Conservation (phyloP, 352 stramenopile species). For the Phytopythium mirpurense region DNA sequence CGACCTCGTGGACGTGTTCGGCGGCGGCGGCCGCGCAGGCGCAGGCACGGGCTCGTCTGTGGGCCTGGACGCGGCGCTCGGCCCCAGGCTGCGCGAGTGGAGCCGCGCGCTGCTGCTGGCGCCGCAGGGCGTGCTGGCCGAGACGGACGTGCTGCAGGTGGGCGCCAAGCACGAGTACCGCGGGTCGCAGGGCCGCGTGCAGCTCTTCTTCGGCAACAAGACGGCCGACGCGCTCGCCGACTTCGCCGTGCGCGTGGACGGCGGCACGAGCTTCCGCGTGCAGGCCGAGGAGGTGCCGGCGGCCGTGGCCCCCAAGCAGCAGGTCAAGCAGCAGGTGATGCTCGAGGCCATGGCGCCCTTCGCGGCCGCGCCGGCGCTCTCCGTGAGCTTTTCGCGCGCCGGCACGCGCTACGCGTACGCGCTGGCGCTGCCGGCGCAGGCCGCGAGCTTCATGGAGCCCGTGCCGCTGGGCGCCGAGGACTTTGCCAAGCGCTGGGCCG, state of each 20-base stretch:
- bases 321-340: conserved; percentile 91
- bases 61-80: conserved; percentile 37
- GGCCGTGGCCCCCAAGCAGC: conserved; percentile 82
- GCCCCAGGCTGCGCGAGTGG: conserved; percentile 50
- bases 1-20: conserved; percentile 48
- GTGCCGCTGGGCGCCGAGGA: conserved; percentile 86
- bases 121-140: conserved; percentile 88
- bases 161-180: conserved; percentile 95
- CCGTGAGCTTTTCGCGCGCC: conserved; percentile 79
- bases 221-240: conserved; percentile 59
- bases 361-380: conserved; percentile 80
- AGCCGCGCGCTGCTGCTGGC: conserved; percentile 86
- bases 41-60: conserved; percentile 11
- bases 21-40: conserved; percentile 14
- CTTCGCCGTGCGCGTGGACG: conserved; percentile 78
- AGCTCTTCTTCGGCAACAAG: conserved; percentile 96
- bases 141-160: conserved; percentile 93
- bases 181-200: conserved; percentile 89
- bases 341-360: conserved; percentile 93
- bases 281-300: conserved; percentile 67
- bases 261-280: conserved; percentile 40
- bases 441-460: conserved; percentile 90
- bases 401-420: conserved; percentile 66
- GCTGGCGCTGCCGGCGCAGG: conserved; percentile 81
- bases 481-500: conserved; percentile 92